phyloP scores from a whole-genome alignment of 2,329 filamentous ascomycete genomes.

The Ascocoryne sarcoides region DNA sequence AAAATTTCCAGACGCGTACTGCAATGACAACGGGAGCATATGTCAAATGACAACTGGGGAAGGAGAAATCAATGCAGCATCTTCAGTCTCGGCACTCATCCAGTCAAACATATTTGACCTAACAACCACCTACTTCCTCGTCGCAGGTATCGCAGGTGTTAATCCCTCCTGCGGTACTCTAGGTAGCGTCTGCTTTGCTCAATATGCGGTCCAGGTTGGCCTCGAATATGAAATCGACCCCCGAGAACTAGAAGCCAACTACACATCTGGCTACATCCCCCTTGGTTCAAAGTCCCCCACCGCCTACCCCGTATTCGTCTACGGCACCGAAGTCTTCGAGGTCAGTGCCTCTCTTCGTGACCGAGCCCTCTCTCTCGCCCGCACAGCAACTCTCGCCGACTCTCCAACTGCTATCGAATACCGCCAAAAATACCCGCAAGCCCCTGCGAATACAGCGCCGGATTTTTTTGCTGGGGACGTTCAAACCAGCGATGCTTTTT shows the following conservation, averaged over 20 bases:
- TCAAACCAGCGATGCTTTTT: conserved; percentile 62
- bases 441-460: conserved; percentile 38
- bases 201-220: conserved; percentile 62
- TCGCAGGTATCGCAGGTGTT: conserved; percentile 63
- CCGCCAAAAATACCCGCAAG: conserved; percentile 39
- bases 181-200: conserved; percentile 54
- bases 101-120: conserved; percentile 55
- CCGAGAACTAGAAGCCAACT: conserved; percentile 55
- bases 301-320: conserved; percentile 47
- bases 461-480: conserved; percentile 53
- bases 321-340: conserved; percentile 61
- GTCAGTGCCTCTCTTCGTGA: conserved; percentile 48
- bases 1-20: conserved; percentile 2
- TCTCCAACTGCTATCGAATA: conserved; percentile 39
- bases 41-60: conserved; percentile 5
- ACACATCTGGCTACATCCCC: conserved; percentile 57
- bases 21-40: background rate
- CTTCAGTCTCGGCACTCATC: conserved; percentile 50
- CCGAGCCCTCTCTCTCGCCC: conserved; percentile 40
- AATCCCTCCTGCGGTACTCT: conserved; percentile 59
- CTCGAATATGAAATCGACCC: conserved; percentile 66
- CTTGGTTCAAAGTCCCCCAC: conserved; percentile 45
- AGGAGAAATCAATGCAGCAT: conserved; percentile 63
- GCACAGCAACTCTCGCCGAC: conserved; percentile 41
- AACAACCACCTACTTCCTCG: conserved; percentile 56